Evolutionary conservation across 2,329 filamentous ascomycete genomes (phyloP), one percentile per base, ranked within the genome.

Genomic region (Apiospora malaysiana): DNA sequence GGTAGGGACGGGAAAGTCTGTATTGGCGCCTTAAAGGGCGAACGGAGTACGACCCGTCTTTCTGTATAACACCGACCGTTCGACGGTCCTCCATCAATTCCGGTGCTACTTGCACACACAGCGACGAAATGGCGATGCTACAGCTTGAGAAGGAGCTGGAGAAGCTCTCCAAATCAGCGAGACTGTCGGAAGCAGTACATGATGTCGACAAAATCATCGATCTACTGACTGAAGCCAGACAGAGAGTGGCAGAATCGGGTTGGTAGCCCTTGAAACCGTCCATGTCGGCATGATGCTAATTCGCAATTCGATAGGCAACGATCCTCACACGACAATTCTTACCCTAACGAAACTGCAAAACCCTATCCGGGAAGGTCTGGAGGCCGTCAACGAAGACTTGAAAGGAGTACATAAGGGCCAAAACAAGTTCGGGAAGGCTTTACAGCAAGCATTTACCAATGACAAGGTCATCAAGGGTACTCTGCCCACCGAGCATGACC

Each of bases 201-300:
- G 91, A 97, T 86, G 92, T 97, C 23, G 94, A 98, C 79, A 88
- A 89, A 72, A 92, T 95, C 49, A 94, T 99, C 75, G 89, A 94
- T 73, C 82, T 93, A 71, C 89, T 99, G 40, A 88, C 90, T 73
- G 86, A 87, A 66, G 93, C 95, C 49, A 88, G 94, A 70, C 90
- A 94, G 73, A 86, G 89, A 74, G 92, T 98, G 72, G 91, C 91
- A 73, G 84, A 87, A 76, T 45, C 40, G 40, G 91, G 94, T 94
- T 81, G 72, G 83, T 77, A 32, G 56, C 56, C 8, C 56, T 63
- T 40, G n/a, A 9, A 63, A 21, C 56, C 56, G 56, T 21, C 21
- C 21, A 70, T 56, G 27, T 78, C 72, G 14, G 43, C 66, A 65
- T 67, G 12, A n/a, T 23, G 8, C 40, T 63, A 45, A 70, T 47